These are phyloP conservation scores for Penicillium sp. DNA, from an alignment of 2,329 filamentous ascomycete species.

Conservation along the genomic window DNA sequence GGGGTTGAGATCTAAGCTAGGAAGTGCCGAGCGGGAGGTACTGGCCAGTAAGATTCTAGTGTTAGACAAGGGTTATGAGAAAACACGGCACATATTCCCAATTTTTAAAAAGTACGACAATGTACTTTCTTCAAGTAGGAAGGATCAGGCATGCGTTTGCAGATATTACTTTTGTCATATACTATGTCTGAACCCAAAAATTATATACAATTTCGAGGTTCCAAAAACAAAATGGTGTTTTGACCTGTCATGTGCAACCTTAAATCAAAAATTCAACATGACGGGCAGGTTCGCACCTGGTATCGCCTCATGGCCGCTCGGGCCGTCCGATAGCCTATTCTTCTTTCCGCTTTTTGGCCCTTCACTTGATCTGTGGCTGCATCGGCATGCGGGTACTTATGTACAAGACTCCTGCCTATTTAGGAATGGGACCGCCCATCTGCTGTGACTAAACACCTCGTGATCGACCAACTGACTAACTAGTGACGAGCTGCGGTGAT, in stretches of 20 bases:
- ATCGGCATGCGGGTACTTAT: background rate
- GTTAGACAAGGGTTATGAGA: background rate
- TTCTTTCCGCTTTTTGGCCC: background rate
- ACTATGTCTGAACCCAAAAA: background rate
- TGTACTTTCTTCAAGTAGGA: background rate
- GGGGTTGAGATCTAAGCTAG: background rate
- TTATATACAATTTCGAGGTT: background rate
- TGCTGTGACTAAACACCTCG: background rate
- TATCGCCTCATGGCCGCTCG: background rate
- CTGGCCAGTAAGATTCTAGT: background rate
- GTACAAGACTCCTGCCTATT: background rate
- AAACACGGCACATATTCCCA: no score
- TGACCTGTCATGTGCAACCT: slow-evolving; percentile 3
- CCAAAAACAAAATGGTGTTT: background rate
- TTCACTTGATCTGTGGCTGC: background rate
- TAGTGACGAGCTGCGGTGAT: no score
- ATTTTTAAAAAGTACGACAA: no score
- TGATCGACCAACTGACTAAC: no score
- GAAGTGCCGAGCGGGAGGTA: background rate
- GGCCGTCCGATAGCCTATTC: no score
- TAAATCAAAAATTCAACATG: slow-evolving; percentile 3
- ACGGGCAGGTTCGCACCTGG: background rate
- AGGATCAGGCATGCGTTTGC: background rate
- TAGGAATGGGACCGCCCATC: no score
- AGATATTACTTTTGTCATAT: no score